These are phyloP conservation scores for Usnea hakonensis DNA, from an alignment of 495 filamentous ascomycete species.

Conservation along the genomic window DNA sequence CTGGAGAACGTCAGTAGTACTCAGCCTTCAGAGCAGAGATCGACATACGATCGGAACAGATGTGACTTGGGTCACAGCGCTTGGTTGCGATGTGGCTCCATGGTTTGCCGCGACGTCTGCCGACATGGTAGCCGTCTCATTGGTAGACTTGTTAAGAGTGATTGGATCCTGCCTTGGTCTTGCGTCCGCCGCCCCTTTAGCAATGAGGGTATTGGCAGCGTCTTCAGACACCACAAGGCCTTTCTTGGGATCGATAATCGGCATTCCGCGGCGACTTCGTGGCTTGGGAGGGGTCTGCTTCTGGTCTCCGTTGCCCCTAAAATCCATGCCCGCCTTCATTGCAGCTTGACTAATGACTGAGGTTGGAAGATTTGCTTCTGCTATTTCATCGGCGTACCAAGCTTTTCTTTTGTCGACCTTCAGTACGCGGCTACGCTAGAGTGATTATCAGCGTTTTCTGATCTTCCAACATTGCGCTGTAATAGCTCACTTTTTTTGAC, in stretches of 20 bases:
- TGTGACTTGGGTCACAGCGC: background rate
- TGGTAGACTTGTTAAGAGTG: background rate
- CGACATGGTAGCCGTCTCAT: background rate
- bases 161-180: background rate
- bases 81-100: background rate
- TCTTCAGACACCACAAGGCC: background rate
- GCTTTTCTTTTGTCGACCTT: background rate
- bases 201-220: conserved; percentile 1
- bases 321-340: conserved; percentile 3
- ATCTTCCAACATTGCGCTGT: background rate
- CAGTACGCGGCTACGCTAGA: background rate
- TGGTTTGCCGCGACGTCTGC: background rate
- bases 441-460: background rate
- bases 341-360: background rate
- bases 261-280: background rate
- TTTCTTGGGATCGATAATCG: conserved; percentile 1
- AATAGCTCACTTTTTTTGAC: background rate
- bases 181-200: background rate
- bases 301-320: background rate
- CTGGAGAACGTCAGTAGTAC: background rate
- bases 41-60: background rate
- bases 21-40: background rate
- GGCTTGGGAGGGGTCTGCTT: background rate
- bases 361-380: conserved; percentile 7
- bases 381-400: conserved; percentile 9